These are phyloP conservation scores for Peronospora tabacina DNA, from an alignment of 352 stramenopile genomes.

Conservation along the genomic window DNA sequence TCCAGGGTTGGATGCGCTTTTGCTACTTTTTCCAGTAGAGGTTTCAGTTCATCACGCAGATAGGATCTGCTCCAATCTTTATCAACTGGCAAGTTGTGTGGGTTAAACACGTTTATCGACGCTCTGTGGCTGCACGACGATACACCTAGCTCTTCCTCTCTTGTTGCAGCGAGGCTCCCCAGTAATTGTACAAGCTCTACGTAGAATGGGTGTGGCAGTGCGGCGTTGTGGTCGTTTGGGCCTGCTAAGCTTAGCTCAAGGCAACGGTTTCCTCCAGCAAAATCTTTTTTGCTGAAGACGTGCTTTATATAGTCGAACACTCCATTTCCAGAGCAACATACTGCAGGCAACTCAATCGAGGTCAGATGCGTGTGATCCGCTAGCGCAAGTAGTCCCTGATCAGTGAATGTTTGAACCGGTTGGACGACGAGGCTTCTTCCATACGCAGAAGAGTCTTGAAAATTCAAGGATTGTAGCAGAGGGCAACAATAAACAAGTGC, in stretches of 20 bases:
- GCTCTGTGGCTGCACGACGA: conserved; percentile 13
- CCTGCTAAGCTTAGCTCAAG: conserved; percentile 27
- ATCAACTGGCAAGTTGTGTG: conserved; percentile 16
- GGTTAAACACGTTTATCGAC: conserved; percentile 23
- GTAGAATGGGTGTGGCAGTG: conserved; percentile 27
- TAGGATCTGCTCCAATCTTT: conserved; percentile 23
- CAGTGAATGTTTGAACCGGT: conserved; percentile 31
- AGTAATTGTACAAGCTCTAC: conserved; percentile 26
- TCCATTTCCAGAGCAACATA: conserved; percentile 32
- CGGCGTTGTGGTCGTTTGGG: conserved; percentile 21
- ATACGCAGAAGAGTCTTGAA: conserved; percentile 24
- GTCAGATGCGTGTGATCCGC: conserved; percentile 23
- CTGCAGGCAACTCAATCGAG: conserved; percentile 23
- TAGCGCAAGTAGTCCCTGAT: conserved; percentile 26
- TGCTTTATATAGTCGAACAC: conserved; percentile 33
- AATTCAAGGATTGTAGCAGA: conserved; percentile 22
- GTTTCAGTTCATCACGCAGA: conserved; percentile 25
- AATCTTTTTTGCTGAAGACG: conserved; percentile 13
- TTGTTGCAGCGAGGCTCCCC: conserved; percentile 12
- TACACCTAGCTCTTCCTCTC: conserved; percentile 10
- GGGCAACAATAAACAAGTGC: conserved; percentile 18
- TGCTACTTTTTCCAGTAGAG: conserved; percentile 27
- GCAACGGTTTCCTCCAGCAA: conserved; percentile 11
- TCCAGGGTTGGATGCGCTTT: conserved; percentile 15
- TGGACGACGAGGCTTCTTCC: conserved; percentile 22